A percentile compares a stretch with the other conserved stretches of the same genome.
phyloP scores from a whole-genome alignment of 2,329 filamentous ascomycete species.

The Chaetomiaceae sp. region DNA sequence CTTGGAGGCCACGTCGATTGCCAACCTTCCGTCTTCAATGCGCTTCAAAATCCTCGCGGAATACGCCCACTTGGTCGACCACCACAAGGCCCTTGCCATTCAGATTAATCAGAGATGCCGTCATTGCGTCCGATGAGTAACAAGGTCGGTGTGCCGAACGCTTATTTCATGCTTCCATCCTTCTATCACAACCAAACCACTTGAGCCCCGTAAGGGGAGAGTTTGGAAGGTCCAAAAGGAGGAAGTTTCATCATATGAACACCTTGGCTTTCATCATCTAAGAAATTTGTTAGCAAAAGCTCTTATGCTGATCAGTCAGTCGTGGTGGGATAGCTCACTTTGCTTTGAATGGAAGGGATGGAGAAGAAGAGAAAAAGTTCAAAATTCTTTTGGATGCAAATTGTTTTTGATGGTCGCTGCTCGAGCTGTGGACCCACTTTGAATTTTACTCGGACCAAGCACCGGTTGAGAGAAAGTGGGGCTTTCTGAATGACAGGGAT shows the following conservation, averaged over 20 bases:
- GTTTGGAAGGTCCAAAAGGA: constrained; percentile 63
- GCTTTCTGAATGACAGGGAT: not conserved
- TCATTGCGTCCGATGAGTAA: constrained; percentile 93
- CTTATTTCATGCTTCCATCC: constrained; percentile 83
- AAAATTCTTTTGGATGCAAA: constrained; percentile 28
- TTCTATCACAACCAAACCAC: constrained; percentile 68
- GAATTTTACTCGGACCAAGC: constrained; percentile 15
- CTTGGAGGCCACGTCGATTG: not conserved
- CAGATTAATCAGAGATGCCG: constrained; percentile 84
- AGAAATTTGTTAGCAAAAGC: constrained; percentile 18
- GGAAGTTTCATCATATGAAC: constrained; percentile 80
- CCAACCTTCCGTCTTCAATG: not conserved
- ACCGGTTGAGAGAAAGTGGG: constrained; percentile 16
- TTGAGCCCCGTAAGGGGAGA: constrained; percentile 89
- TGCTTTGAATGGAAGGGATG: constrained; percentile 98
- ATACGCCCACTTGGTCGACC: constrained; percentile 14
- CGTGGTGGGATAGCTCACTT: constrained; percentile 59
- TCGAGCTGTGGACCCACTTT: constrained; percentile 15
- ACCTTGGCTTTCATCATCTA: constrained; percentile 99
- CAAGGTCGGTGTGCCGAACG: constrained; percentile 99
- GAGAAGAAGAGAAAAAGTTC: constrained; percentile 47
- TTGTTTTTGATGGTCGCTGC: constrained; percentile 28
- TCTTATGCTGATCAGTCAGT: not conserved
- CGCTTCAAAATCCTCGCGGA: not conserved
- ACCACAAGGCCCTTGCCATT: constrained; percentile 28